Evolutionary conservation across 306 rosid genomes (phyloP).

Genomic region (Quercus cerris): DNA sequence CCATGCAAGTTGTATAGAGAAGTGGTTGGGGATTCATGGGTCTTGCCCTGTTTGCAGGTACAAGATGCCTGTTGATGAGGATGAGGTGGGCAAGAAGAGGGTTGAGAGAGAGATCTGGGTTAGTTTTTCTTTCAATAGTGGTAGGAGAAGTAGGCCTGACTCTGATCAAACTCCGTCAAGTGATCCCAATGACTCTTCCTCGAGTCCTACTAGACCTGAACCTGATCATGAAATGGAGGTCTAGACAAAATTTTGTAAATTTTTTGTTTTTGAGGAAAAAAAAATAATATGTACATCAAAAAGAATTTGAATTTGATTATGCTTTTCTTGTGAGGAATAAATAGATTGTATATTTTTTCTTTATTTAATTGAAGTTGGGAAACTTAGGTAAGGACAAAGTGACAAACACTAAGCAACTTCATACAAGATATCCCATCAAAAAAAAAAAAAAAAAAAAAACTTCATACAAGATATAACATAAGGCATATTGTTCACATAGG

Average conservation of each 20-base stretch:
- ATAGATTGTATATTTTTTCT: neutral
- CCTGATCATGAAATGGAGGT: conserved; percentile 18
- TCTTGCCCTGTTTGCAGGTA: conserved; percentile 81
- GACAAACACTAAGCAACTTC: neutral
- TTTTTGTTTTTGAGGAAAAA: neutral
- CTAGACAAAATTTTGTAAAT: conserved; percentile 4
- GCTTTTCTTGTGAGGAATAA: conserved; percentile 2
- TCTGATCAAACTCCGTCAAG: conserved; percentile 27
- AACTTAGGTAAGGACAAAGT: too few species aligned
- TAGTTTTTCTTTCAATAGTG: conserved; percentile 47
- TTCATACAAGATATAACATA: neutral
- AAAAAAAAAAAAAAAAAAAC: neutral
- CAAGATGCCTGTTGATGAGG: conserved; percentile 70
- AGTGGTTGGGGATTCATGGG: conserved; percentile 78
- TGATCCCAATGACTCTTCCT: conserved; percentile 29
- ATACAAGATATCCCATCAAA: neutral
- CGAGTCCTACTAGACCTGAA: conserved; percentile 18
- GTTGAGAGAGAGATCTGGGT: conserved; percentile 55
- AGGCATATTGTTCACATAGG: neutral
- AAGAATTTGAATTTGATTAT: neutral
- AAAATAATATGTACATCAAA: conserved; percentile 30
- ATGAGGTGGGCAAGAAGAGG: conserved; percentile 38
- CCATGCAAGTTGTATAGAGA: conserved; percentile 58
- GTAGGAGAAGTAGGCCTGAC: conserved; percentile 22
- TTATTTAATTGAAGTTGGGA: too few species aligned